phyloP scores from a whole-genome alignment of 345 rosid species.

The Euclidium syriacum region DNA sequence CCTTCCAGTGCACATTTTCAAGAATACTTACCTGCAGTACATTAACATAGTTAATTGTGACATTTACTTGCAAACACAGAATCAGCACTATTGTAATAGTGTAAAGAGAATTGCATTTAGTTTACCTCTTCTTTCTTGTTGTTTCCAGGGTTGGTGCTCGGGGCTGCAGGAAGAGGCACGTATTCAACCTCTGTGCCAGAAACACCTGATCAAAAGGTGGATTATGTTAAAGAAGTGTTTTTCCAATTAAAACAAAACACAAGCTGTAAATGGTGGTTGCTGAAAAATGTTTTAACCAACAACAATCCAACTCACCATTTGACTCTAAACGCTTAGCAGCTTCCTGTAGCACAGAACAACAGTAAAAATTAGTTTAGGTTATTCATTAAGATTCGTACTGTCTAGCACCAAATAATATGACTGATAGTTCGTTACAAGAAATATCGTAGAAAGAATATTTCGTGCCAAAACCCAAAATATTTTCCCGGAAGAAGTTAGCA shows the following conservation, averaged over 20 bases:
- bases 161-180: conserved; percentile 60
- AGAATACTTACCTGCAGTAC: conserved; percentile 44
- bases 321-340: conserved; percentile 44
- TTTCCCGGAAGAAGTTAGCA: not conserved
- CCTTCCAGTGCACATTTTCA: conserved; percentile 75
- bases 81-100: not conserved
- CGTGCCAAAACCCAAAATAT: not conserved
- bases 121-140: conserved; percentile 34
- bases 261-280: not conserved
- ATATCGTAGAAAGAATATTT: not conserved
- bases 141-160: conserved; percentile 23
- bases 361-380: not conserved
- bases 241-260: not conserved
- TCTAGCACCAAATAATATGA: not conserved
- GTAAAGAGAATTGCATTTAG: conserved; percentile 21
- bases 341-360: conserved; percentile 37
- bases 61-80: conserved; percentile 2
- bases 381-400: not conserved
- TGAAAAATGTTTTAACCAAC: not conserved
- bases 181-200: conserved; percentile 44
- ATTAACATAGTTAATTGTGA: not conserved
- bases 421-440: not conserved
- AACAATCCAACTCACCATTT: conserved; percentile 35
- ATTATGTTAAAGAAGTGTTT: not conserved
- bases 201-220: conserved; percentile 29